phyloP scores from a whole-genome alignment of 768 basidiomycete species.

The Agrocybe praecox region DNA sequence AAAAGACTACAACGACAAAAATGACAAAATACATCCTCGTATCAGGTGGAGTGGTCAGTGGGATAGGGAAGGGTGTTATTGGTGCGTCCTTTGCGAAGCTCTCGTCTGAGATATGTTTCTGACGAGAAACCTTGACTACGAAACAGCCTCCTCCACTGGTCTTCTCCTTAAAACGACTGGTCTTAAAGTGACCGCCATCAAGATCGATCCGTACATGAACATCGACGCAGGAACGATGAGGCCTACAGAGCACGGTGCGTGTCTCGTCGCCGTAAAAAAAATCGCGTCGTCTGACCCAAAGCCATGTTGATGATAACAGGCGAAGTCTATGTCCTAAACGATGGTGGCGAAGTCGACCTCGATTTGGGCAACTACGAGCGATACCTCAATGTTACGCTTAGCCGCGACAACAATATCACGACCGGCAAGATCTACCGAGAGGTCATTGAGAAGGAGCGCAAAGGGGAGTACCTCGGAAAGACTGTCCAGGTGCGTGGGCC shows the following conservation, averaged over 20 bases:
- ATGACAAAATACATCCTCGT: constrained; percentile 98
- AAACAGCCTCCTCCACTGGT: constrained; percentile 91
- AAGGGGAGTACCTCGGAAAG: constrained; percentile 92
- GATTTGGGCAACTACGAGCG: constrained; percentile 99
- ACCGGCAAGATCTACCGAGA: constrained; percentile 97
- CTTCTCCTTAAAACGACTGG: constrained; percentile 93
- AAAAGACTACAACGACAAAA: constrained; percentile 1
- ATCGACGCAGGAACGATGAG: constrained; percentile 99
- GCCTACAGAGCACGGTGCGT: constrained; percentile 96
- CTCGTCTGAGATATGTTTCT: neutral
- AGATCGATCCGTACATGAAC: constrained; percentile 99
- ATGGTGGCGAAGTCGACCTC: constrained; percentile 97
- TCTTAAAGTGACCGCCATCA: constrained; percentile 97
- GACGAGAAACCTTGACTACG: neutral
- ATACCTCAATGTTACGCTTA: constrained; percentile 93
- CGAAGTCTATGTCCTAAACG: constrained; percentile 97
- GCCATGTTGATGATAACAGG: constrained; percentile 38
- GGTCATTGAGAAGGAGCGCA: constrained; percentile 95
- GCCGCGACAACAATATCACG: constrained; percentile 96
- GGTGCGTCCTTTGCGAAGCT: constrained; percentile 64
- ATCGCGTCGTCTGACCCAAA: neutral
- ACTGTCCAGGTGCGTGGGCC: constrained; percentile 86
- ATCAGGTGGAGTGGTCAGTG: constrained; percentile 96
- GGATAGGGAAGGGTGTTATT: constrained; percentile 99
- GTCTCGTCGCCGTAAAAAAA: too few relatives aligned